Evolutionary conservation across 768 basidiomycete species (phyloP).

Genomic region (Russula sp.): DNA sequence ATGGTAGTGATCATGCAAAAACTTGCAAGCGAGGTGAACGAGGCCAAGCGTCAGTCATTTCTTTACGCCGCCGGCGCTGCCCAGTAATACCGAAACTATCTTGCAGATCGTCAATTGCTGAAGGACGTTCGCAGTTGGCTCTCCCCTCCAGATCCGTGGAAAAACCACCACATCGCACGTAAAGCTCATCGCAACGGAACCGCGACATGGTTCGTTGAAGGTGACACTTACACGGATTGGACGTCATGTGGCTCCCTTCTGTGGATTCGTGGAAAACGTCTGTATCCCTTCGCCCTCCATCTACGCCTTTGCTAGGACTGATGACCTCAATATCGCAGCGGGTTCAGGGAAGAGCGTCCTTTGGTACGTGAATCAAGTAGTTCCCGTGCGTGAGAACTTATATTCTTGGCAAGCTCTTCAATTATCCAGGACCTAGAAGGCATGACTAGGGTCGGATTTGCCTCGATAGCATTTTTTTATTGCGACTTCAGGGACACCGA

Average conservation of each 20-base stretch:
- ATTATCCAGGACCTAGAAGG: not conserved
- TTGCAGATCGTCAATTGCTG: not conserved
- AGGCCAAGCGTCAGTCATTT: not conserved
- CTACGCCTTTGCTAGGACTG: not conserved
- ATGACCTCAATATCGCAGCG: not conserved
- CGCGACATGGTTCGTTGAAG: too few species aligned
- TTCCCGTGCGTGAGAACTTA: not conserved
- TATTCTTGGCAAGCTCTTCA: not conserved
- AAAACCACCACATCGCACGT: too few species aligned
- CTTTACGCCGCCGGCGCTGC: too few species aligned
- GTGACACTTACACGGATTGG: not conserved
- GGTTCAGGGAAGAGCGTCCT: not conserved
- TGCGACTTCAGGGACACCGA: not conserved
- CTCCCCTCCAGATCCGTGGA: too few species aligned
- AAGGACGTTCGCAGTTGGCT: not conserved
- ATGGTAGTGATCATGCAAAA: too few species aligned
- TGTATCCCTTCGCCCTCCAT: not conserved
- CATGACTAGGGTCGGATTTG: not conserved
- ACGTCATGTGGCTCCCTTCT: not conserved
- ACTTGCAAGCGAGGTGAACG: too few species aligned
- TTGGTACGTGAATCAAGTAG: not conserved
- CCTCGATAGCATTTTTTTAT: not conserved
- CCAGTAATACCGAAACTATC: too few species aligned
- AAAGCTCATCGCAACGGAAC: too few species aligned
- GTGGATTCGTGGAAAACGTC: too few species aligned